Conservation (phyloP, 345 rosid species). For the Rhizophora apiculata region DNA sequence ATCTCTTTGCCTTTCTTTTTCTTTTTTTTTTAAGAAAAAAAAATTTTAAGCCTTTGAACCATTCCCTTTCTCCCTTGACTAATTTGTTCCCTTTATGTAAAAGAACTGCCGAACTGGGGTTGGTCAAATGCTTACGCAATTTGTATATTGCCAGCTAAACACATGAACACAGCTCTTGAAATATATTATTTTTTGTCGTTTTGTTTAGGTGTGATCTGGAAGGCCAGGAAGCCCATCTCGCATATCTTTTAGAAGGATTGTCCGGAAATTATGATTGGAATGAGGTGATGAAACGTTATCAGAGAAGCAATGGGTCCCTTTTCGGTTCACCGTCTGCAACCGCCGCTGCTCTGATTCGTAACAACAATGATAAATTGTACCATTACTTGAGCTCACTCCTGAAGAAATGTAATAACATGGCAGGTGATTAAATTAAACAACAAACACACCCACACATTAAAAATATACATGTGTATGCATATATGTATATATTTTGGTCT, state of each 20-base stretch:
- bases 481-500: not conserved
- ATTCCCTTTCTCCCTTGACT: too few species aligned
- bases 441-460: too few species aligned
- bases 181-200: too few species aligned
- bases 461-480: not conserved
- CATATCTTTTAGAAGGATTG: conserved; percentile 20
- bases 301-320: not conserved
- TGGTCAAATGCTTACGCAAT: too few species aligned
- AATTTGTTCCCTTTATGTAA: too few species aligned
- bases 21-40: too few species aligned
- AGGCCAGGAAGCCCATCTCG: conserved; percentile 4
- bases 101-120: too few species aligned
- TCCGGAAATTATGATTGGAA: not conserved
- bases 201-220: not conserved
- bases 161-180: too few species aligned
- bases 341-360: not conserved
- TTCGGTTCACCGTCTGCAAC: not conserved
- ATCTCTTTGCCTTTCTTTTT: not conserved
- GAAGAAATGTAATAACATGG: not conserved
- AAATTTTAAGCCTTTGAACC: too few species aligned
- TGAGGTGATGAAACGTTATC: not conserved
- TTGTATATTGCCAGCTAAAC: too few species aligned
- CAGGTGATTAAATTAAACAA: too few species aligned
- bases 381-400: not conserved
- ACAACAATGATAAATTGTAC: not conserved